Base-by-base conservation (phyloP, 352 stramenopile species). In the Phytophthora cactorum region DNA sequence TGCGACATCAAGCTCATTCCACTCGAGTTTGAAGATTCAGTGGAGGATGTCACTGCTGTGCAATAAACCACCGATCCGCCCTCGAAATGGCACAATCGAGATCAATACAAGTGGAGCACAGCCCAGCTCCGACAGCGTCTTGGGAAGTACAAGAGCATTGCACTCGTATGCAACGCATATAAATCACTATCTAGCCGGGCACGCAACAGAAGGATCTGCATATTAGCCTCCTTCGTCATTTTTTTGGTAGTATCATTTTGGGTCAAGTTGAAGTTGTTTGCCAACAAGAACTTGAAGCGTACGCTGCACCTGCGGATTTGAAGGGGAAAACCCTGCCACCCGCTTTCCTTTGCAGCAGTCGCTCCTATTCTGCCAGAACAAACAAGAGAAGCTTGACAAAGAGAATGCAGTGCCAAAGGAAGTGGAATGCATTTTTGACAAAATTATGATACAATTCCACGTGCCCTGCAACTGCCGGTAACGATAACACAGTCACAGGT, bases 1-100 rank as follows among this genome's bases (percentile, higher is more conserved):
- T 95, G 87, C 59, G 85, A 93, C 63, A 93, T 93, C 64, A 90
- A 95, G 74, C 74, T 85, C 60, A 86, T 93, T 59, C 80, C 86
- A 25, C 79, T 95, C 32, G 81, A 95, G 38, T 81, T 89, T 45
- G 67, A 82, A 47, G 67, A 72, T 17, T 27, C 27, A 15, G 57
- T 66, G 11, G 50, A 73, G 27, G 59, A 75, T 53, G 52, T 73
- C 27, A 39, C 53, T 22, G 50, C 11, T 68, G 55, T 56, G 32
- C 14, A 71, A 55, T 72, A 66, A 67, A 54, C 41, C 7, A 54
- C 44, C 15, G 34, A 36, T 38, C 4, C 14, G 36, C 5, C 12
- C 10, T 43, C 4, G 36, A 43, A 43, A 6, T 43, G 36, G 36
- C 15, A 3, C 34, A 36, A 55, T 61, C 38, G 39, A 60, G 45